Evolutionary conservation across 306 rosid species (phyloP), one percentile per base, ranked within the genome.

Genomic region (Ammopiptanthus mongolicus): DNA sequence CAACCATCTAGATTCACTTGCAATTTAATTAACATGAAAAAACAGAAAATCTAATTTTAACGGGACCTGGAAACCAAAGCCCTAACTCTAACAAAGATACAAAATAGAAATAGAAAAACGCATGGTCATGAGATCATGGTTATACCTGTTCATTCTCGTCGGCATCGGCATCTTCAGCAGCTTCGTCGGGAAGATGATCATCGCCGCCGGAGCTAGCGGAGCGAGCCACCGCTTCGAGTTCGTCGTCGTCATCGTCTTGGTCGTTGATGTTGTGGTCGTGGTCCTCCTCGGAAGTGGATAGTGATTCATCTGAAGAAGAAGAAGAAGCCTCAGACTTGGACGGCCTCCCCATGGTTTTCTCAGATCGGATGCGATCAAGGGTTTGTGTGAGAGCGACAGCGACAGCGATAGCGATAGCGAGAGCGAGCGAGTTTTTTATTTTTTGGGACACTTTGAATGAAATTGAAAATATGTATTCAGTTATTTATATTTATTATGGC

Each of bases 141-240:
- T 31, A 58, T 14, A 91, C 96, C 91, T 84, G 88, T 10, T 85
- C 90, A 12, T 87, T 95, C 0, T 85, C 90, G 5, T 85, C 91
- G 5, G 73, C 28, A 25, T 25, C 28, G 2, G 28, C 84, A 19
- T 73, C 75, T 6, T 14, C 76, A 0, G 21, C 80, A 34, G 48
- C 50, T 36, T 48, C 71, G 2, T 34, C 81, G 0, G 84, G 81
- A 3, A 52, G 63, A 69, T 65, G 81, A 1, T 78, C 84, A 2
- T 55, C 89, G 7, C 85, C 92, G 29, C 84, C 93, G 47, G 92
- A 88, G 82, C 69, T 88, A 25, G 93, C 92, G 28, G 97, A 79
- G 81, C 97, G 93, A 84, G 97, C 96, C 1, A 95, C 97, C 28
- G 91, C 97, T 60, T 95, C 88, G 63, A 95, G 85, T 82, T 95